These are phyloP conservation scores for Daldinia vernicosa DNA, from an alignment of 495 filamentous ascomycete species.

Conservation along the genomic window DNA sequence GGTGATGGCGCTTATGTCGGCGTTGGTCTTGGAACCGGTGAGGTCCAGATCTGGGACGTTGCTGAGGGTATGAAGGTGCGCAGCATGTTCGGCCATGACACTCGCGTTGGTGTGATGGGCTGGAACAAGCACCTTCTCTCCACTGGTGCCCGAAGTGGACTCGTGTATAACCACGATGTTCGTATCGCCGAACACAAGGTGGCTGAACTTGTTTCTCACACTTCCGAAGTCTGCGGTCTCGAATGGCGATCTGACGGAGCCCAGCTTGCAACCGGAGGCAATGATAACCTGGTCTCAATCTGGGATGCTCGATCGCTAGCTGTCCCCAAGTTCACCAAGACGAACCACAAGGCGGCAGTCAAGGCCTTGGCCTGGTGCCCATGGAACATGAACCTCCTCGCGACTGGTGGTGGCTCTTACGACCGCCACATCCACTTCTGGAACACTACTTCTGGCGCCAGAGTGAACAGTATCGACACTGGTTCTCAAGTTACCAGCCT, in stretches of 20 bases:
- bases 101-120: constrained; percentile 95
- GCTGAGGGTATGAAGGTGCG: constrained; percentile 93
- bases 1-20: constrained; percentile 96
- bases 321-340: constrained; percentile 98
- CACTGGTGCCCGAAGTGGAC: constrained; percentile 89
- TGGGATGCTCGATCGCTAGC: constrained; percentile 95
- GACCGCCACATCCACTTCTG: constrained; percentile 99
- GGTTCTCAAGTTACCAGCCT: constrained; percentile 96
- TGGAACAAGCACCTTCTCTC: constrained; percentile 98
- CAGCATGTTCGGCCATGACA: constrained; percentile 97
- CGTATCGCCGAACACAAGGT: constrained; percentile 97
- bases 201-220: constrained; percentile 95
- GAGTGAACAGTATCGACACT: constrained; percentile 98
- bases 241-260: constrained; percentile 97
- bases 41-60: constrained; percentile 99
- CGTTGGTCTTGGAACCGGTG: constrained; percentile 92
- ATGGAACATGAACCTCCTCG: constrained; percentile 96
- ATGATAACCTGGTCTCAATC: constrained; percentile 98
- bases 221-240: constrained; percentile 95
- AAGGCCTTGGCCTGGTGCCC: constrained; percentile 99
- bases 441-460: constrained; percentile 96
- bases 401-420: constrained; percentile 94
- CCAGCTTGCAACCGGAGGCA: constrained; percentile 95
- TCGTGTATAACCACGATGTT: constrained; percentile 99
- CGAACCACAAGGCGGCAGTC: constrained; percentile 97